Percentiles rank a stretch among this genome's conserved stretches.
These are phyloP conservation scores for Pseudohyphozyma bogoriensis DNA, from an alignment of 768 basidiomycete species.

Conservation along the genomic window DNA sequence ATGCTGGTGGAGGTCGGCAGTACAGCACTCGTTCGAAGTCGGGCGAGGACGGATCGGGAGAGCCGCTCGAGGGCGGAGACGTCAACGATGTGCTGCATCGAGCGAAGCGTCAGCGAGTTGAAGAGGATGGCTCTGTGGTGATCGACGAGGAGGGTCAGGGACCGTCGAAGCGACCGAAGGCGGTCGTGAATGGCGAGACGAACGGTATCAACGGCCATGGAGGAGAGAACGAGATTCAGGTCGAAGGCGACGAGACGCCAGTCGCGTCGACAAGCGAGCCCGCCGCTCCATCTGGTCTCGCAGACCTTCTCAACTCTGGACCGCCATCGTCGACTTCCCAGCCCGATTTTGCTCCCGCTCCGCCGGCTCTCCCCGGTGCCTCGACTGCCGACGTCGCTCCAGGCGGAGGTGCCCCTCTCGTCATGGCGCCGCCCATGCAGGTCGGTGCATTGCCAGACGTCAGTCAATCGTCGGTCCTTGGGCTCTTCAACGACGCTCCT, in stretches of 20 bases:
- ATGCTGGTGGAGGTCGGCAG: not conserved
- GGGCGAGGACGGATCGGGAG: not conserved
- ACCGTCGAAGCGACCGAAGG: slow-evolving; percentile 10
- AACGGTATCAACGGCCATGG: slow-evolving; percentile 4
- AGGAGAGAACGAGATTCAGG: not conserved
- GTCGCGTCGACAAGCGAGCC: slow-evolving; percentile 7
- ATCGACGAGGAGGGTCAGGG: slow-evolving; percentile 6
- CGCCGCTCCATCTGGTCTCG: slow-evolving; percentile 1
- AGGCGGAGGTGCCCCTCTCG: not conserved
- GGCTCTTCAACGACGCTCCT: not conserved
- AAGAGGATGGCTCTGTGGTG: slow-evolving; percentile 6
- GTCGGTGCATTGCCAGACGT: slow-evolving; percentile 3
- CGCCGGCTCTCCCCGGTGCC: not conserved
- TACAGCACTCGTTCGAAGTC: not conserved
- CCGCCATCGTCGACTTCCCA: not conserved
- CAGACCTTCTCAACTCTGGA: slow-evolving; percentile 17
- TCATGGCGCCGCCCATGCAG: slow-evolving; percentile 10
- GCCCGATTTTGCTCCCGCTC: not conserved
- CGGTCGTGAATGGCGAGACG: too few species aligned
- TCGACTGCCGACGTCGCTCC: not conserved
- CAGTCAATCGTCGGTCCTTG: not conserved
- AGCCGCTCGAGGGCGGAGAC: not conserved
- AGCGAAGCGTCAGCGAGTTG: slow-evolving; percentile 18
- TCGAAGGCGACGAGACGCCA: not conserved
- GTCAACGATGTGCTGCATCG: not conserved